These are phyloP conservation scores for Cladophialophora bantiana DNA, from an alignment of 2,329 filamentous ascomycete genomes.

Conservation along the genomic window DNA sequence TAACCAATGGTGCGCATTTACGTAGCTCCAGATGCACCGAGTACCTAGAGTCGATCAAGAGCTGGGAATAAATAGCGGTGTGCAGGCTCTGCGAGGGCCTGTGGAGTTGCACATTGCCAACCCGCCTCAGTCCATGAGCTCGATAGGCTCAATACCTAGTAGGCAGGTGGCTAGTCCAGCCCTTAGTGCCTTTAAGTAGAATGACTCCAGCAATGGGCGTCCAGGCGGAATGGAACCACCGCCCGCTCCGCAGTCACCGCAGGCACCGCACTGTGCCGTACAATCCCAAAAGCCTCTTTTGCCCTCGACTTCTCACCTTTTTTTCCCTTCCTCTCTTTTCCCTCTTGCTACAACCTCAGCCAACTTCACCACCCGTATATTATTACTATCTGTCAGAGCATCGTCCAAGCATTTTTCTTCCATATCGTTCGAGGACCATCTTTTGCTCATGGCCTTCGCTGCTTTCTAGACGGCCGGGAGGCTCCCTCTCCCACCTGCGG, in stretches of 20 bases:
- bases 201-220: too few species aligned
- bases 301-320: constrained; percentile 19
- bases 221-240: too few species aligned
- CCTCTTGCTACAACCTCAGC: constrained; percentile 40
- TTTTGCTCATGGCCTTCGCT: constrained; percentile 73
- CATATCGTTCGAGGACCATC: constrained; percentile 77
- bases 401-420: constrained; percentile 42
- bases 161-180: neutral
- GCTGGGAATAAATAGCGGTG: constrained; percentile 30
- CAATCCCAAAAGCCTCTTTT: constrained; percentile 16
- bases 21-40: constrained; percentile 3
- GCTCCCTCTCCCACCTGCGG: constrained; percentile 41
- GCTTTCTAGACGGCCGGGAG: constrained; percentile 90
- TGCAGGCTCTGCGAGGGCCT: constrained; percentile 12
- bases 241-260: too few species aligned
- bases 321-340: constrained; percentile 34
- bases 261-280: neutral
- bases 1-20: constrained; percentile 17
- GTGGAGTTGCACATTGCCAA: constrained; percentile 9
- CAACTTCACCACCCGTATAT: constrained; percentile 27
- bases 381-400: constrained; percentile 22
- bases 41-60: neutral
- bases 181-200: neutral
- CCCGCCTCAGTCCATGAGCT: neutral
- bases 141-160: neutral